Evolutionary conservation across 768 basidiomycete species (phyloP), one percentile per base, ranked within the genome.

Genomic region (Sarcomyxa edulis): DNA sequence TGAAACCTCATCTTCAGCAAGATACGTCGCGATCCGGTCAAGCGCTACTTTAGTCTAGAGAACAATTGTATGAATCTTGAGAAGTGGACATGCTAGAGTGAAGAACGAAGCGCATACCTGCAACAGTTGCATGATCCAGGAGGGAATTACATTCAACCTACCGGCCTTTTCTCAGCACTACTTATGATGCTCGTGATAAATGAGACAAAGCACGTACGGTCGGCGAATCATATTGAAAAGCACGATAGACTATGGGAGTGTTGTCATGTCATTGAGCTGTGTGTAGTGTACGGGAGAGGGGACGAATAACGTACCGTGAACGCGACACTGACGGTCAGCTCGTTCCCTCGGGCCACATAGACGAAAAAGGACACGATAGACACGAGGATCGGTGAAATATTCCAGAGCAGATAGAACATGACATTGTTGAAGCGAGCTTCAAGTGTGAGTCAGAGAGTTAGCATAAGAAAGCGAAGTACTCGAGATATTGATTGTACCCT

Each of bases 221-320:
- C n/a, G n/a, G n/a, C 78, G 72, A 50, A 96, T 70, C 92, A 96
- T 92, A 32, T 70, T 69, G 59, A 95, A 95, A 29, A 95, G 58
- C 0, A 89, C 76, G 24, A 96, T 84, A 0, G 90, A 69, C 75
- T 83, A 35, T 2, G 14, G 39, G 24, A n/a, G n/a, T n/a, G n/a
- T n/a, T n/a, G n/a, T n/a, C n/a, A n/a, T n/a, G n/a, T n/a, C n/a
- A n/a, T n/a, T n/a, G n/a, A n/a, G n/a, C n/a, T n/a, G n/a, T n/a
- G n/a, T n/a, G n/a, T n/a, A n/a, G n/a, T n/a, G n/a, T n/a, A n/a
- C n/a, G n/a, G n/a, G n/a, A n/a, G n/a, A n/a, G n/a, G n/a, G n/a
- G n/a, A n/a, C n/a, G n/a, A n/a, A 9, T 11, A n/a, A 64, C 76
- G 25, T 29, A 82, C 82, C 30, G 93, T 95, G 54, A 95, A 95